Base-by-base conservation (phyloP, 2,329 filamentous ascomycete genomes). In the Fusarium illudens region DNA sequence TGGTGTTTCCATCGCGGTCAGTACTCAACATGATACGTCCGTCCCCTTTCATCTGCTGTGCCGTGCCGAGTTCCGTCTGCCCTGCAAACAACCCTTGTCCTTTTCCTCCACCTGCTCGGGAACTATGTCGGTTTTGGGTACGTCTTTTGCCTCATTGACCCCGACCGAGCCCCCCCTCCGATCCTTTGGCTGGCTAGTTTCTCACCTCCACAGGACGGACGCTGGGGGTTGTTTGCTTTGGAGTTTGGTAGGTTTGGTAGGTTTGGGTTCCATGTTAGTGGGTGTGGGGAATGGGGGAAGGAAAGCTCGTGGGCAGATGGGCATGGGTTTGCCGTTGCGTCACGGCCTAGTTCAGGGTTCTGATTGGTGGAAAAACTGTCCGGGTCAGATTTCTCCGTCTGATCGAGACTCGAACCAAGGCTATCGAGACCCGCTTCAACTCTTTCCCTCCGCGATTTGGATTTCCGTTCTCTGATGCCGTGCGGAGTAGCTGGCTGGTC, bases 31-130 rank as follows among this genome's bases (percentile, higher is more conserved):
- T 46, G 20, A 34, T 33, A 42, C 12, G 29, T 34, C 44, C 12
- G 29, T 34, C 44, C 49, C 33, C 30, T 48, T 55, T 50, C 36
- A 64, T 53, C 29, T 57, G 60, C 62, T 53, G 63, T 56, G 65
- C 65, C 49, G 65, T 68, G 65, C 65, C 65, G 65, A 68, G 65
- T 68, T 68, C 65, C 65, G 65, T 66, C 15, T 56, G 57, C 62
- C 65, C 65, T 58, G 65, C 39, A 33, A 9, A 29, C 22, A 8
- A 39, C 37, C 65, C 65, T 42, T 69, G 65, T 33, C 29, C 17
- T 33, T 33, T n/a, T 34, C 56, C 61, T 68, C 65, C 57, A 68
- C 65, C 53, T 12, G 65, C 65, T 68, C 65, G 65, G 65, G 51
- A 52, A 27, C 57, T 62, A 62, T 62, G 49, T 65, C 65, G 53